These are phyloP conservation scores for Monilinia laxa DNA, from an alignment of 2,329 filamentous ascomycete species.

Conservation along the genomic window DNA sequence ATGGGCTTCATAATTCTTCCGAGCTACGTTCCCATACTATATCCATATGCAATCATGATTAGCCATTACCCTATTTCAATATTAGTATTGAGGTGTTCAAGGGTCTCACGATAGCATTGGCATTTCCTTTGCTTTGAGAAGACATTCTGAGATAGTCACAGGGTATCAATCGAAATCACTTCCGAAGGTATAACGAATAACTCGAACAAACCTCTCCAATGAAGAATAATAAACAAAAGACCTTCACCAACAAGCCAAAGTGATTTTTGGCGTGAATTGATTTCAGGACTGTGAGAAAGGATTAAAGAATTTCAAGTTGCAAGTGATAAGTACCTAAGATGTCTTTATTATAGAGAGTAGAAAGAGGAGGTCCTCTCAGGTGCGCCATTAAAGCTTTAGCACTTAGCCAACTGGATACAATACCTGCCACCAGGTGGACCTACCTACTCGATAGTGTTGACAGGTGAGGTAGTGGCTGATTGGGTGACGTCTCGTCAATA, in stretches of 20 bases:
- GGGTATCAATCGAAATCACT: not conserved
- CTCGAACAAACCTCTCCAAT: not conserved
- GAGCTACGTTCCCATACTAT: conserved; percentile 41
- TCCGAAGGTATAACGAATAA: not conserved
- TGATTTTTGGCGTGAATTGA: not conserved
- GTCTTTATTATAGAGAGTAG: not conserved
- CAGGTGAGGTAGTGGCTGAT: no score
- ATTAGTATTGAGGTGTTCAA: not conserved
- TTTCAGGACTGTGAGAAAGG: not conserved
- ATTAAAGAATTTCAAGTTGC: not conserved
- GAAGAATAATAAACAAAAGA: not conserved
- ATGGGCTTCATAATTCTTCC: conserved; percentile 43
- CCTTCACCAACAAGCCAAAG: not conserved
- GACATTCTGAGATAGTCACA: not conserved
- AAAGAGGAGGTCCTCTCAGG: not conserved
- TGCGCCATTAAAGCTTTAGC: not conserved
- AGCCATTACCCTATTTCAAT: not conserved
- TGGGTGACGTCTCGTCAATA: no score
- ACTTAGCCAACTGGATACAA: not conserved
- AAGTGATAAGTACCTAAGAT: not conserved
- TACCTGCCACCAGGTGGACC: no score
- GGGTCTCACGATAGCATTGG: not conserved
- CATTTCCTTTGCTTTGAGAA: not conserved
- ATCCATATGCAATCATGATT: not conserved
- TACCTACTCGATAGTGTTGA: not conserved